Base-by-base conservation (phyloP, 495 filamentous ascomycete genomes). In the Penicillium roqueforti region DNA sequence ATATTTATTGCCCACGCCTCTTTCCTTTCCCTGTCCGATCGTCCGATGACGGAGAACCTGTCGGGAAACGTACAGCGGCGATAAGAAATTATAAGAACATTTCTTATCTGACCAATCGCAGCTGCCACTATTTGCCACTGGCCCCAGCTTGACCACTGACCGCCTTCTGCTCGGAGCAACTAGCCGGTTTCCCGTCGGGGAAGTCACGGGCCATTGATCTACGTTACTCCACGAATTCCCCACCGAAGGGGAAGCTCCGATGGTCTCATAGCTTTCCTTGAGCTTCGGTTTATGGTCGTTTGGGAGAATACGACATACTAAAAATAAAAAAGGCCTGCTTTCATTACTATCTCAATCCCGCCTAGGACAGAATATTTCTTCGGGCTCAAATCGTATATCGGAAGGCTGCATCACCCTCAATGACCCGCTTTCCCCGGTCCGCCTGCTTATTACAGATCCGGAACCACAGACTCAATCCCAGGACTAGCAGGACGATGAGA, bases 401-500 rank as follows among this genome's bases (percentile, higher is more conserved):
- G 54, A 75, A 75, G 10, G 44, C 58, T n/a, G 57, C 46, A 19
- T 62, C 57, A 13, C 60, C 68, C 47, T 72, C 71, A 60, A 75
- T 73, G 4, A 72, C 56, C 37, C 62, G 62, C 56, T 72, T 55
- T 16, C 74, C 74, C 43, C 52, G 58, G 19, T 68, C 67, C 3
- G 72, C 72, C 53, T 70, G 65, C 50, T 54, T 60, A 56, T 76
- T 76, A 38, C 61, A 64, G 38, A 42, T 41, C 29, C 60, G 42
- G 56, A 77, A 76, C 61, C 69, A 71, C 32, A 69, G 1, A 47
- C 63, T 72, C 55, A 75, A 39, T 0, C 38, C 39, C 7, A 50
- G 20, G 0, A 72, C 70, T 44, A 72, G 54, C 2, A 79, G 4
- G 34, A 82, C 57, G 23, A 78, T 70, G 31, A 80, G 46, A 23